Conservation (phyloP, 306 rosid genomes). For the Malus domestica region DNA sequence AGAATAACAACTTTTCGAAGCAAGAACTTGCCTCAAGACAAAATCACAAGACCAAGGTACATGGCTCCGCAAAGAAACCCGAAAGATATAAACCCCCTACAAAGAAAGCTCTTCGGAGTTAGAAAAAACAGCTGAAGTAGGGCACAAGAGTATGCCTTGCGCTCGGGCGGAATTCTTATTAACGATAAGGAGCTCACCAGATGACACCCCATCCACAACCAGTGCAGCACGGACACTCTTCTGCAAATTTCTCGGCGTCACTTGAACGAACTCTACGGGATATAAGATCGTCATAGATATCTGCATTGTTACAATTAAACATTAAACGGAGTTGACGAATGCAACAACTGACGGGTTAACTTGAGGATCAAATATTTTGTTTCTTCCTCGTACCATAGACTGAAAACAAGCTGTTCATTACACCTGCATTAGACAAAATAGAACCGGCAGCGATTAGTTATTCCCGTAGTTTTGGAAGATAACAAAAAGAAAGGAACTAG, state of each 20-base stretch:
- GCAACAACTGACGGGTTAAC: slow-evolving; percentile 2
- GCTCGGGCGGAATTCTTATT: background rate
- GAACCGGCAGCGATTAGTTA: background rate
- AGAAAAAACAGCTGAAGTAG: background rate
- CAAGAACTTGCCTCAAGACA: slow-evolving; percentile 36
- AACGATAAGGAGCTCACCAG: slow-evolving; percentile 36
- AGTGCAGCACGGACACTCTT: slow-evolving; percentile 64
- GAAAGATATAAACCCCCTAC: slow-evolving; percentile 57
- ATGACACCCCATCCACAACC: slow-evolving; percentile 73
- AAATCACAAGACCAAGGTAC: slow-evolving; percentile 53
- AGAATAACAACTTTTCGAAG: background rate
- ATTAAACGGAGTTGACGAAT: background rate
- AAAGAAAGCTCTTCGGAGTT: slow-evolving; percentile 1
- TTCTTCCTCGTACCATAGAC: slow-evolving; percentile 43
- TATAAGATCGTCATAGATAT: slow-evolving; percentile 60
- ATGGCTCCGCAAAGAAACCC: slow-evolving; percentile 50
- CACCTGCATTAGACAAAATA: slow-evolving; percentile 38
- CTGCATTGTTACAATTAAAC: slow-evolving; percentile 24
- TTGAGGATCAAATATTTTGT: background rate
- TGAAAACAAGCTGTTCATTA: slow-evolving; percentile 66
- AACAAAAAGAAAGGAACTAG: background rate
- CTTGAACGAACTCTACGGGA: slow-evolving; percentile 64
- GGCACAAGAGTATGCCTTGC: background rate
- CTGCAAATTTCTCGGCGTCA: slow-evolving; percentile 65
- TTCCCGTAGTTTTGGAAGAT: background rate